Evolutionary conservation across 2,329 filamentous ascomycete species (phyloP), one percentile per base, ranked within the genome.

Genomic region (Apiospora pterosperma): DNA sequence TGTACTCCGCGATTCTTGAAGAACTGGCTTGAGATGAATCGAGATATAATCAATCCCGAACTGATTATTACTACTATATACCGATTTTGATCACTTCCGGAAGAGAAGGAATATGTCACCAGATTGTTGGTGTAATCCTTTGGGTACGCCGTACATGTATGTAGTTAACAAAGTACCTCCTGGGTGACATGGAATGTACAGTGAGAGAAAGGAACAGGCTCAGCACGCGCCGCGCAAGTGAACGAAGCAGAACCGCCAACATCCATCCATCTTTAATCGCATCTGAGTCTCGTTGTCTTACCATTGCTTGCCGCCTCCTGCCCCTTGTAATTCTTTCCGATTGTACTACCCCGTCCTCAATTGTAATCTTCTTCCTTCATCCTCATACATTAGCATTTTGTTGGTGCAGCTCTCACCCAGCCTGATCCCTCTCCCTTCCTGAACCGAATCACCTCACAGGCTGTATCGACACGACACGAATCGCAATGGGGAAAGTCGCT

Each of bases 401-500:
- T 34, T 55, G 31, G 28, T n/a, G 48, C 48, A 21, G 16, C 28
- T 60, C 31, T 19, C 62, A 36, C 21, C 44, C 61, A 19, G 44
- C 31, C n/a, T 39, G 11, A 19, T 52, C 28, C 21, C 4, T 63
- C 44, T 52, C 52, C 38, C 36, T 55, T 42, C 41, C 31, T 11
- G 28, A 48, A 36, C 34, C 21, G 21, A 12, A 60, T 21, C 58
- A 28, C 34, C 1, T 58, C 60, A 44, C 28, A 21, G 55, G 31
- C 62, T 11, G 10, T 8, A 38, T 28, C 42, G 23, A 58, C 34
- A 59, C 31, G 23, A 48, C 42, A 41, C 36, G 25, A 41, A 28
- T 62, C 68, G 75, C 44, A 66, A 83, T 82, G 80, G 74, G 77
- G 67, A 77, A 82, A 66, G 73, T 77, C 59, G 82, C 82, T 42